These are phyloP conservation scores for Mortierella sp. DNA, from an alignment of 371 early-diverging fungal species.

Conservation along the genomic window DNA sequence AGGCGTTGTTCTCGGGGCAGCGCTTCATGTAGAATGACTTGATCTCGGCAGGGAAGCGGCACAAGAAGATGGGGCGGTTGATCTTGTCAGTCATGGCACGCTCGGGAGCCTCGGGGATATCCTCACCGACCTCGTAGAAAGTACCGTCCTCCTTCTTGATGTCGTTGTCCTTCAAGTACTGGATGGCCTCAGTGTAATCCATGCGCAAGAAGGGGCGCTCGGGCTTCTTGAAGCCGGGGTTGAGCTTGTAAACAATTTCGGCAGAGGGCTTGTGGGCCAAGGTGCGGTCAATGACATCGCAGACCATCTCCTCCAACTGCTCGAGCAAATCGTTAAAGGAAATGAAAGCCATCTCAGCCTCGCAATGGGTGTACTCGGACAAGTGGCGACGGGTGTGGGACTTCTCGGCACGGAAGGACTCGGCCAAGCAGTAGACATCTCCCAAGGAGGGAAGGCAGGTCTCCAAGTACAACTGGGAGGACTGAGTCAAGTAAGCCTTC, in stretches of 20 bases:
- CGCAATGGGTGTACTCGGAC: constrained; percentile 99
- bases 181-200: constrained; percentile 98
- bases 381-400: constrained; percentile 99
- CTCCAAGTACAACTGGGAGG: constrained; percentile 99
- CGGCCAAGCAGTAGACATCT: constrained; percentile 98
- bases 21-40: constrained; percentile 99
- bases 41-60: constrained; percentile 98
- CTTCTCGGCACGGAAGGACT: constrained; percentile 99
- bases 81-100: constrained; percentile 98
- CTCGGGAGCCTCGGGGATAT: constrained; percentile 99
- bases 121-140: constrained; percentile 97
- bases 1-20: constrained; percentile 82
- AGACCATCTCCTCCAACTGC: constrained; percentile 93
- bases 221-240: constrained; percentile 93
- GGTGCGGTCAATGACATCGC: constrained; percentile 88
- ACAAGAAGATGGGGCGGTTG: constrained; percentile 97
- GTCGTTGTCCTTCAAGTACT: constrained; percentile 93
- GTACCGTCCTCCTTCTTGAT: constrained; percentile 94
- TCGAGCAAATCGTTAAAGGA: constrained; percentile 93
- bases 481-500: constrained; percentile 99
- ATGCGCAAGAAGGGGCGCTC: constrained; percentile 96
- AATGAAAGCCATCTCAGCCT: constrained; percentile 98
- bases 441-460: constrained; percentile 97
- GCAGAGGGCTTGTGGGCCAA: constrained; percentile 83
- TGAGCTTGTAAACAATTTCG: constrained; percentile 88